Evolutionary conservation across 2,329 filamentous ascomycete species (phyloP).

Genomic region (Cercospora sp.): DNA sequence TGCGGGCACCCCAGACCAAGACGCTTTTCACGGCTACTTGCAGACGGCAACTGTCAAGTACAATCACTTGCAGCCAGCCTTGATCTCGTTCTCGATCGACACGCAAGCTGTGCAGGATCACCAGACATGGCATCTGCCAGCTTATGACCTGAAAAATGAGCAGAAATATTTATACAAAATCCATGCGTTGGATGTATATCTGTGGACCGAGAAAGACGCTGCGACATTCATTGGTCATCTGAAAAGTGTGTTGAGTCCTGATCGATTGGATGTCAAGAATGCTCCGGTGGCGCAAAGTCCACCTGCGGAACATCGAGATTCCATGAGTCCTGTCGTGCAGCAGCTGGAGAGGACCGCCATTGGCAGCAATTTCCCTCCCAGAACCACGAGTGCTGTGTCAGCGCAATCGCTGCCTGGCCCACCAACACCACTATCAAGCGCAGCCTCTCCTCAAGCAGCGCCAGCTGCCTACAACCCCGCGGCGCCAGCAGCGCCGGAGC

Average conservation of each 20-base stretch:
- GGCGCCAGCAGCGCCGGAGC: slow-evolving; percentile 72
- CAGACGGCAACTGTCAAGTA: slow-evolving; percentile 61
- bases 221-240: slow-evolving; percentile 69
- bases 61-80: slow-evolving; percentile 71
- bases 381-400: slow-evolving; percentile 42
- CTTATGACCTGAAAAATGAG: slow-evolving; percentile 70
- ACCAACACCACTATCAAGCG: slow-evolving; percentile 33
- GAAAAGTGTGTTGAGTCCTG: slow-evolving; percentile 62
- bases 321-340: slow-evolving; percentile 70
- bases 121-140: slow-evolving; percentile 71
- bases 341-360: slow-evolving; percentile 72
- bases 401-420: slow-evolving; percentile 39
- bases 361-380: slow-evolving; percentile 55
- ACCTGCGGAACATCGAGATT: slow-evolving; percentile 48
- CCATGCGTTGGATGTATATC: slow-evolving; percentile 74
- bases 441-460: slow-evolving; percentile 25
- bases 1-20: slow-evolving; percentile 72
- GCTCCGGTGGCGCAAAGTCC: slow-evolving; percentile 56
- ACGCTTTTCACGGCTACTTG: slow-evolving; percentile 73
- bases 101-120: slow-evolving; percentile 47
- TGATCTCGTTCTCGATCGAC: slow-evolving; percentile 68
- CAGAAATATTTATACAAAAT: slow-evolving; percentile 78
- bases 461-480: slow-evolving; percentile 79
- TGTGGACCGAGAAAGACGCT: slow-evolving; percentile 74
- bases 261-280: slow-evolving; percentile 64